phyloP scores from a whole-genome alignment of 768 basidiomycete species.

The Pulveroboletus frians region DNA sequence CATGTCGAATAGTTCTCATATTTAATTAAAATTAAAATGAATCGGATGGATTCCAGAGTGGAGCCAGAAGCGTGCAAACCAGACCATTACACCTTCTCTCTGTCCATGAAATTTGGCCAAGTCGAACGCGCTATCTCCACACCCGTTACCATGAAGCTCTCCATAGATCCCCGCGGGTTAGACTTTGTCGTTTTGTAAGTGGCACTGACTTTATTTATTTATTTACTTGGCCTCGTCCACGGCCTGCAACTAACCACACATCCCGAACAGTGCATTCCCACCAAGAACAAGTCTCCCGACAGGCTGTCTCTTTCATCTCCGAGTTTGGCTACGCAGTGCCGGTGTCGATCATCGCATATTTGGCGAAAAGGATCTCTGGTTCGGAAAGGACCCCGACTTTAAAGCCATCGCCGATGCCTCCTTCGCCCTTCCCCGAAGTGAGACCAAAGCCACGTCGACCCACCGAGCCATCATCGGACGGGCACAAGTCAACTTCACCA shows the following conservation, averaged over 20 bases:
- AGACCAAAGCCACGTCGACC: conserved; percentile 41
- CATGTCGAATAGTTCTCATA: no score
- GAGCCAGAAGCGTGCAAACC: conserved; percentile 24
- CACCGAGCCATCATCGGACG: conserved; percentile 55
- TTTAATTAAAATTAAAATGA: no score
- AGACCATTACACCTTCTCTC: conserved; percentile 44
- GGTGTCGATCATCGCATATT: conserved; percentile 61
- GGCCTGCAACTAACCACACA: background rate
- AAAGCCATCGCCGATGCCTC: conserved; percentile 50
- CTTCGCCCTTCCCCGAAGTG: conserved; percentile 45
- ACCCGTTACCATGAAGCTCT: conserved; percentile 41
- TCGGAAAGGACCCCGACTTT: conserved; percentile 65
- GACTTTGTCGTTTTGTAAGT: conserved; percentile 62
- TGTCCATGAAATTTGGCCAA: conserved; percentile 50
- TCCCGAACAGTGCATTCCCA: conserved; percentile 45
- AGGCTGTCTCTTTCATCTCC: conserved; percentile 51
- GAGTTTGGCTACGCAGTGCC: conserved; percentile 58
- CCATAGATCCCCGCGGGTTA: conserved; percentile 49
- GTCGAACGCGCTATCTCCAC: conserved; percentile 51
- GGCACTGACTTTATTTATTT: background rate
- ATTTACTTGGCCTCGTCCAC: background rate
- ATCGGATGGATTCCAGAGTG: conserved; percentile 23
- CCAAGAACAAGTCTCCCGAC: conserved; percentile 52
- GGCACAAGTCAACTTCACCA: conserved; percentile 51
- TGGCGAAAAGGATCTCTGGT: conserved; percentile 59